Base-by-base conservation (phyloP, 257 asterid genomes). In the Nicotiana undulata region DNA sequence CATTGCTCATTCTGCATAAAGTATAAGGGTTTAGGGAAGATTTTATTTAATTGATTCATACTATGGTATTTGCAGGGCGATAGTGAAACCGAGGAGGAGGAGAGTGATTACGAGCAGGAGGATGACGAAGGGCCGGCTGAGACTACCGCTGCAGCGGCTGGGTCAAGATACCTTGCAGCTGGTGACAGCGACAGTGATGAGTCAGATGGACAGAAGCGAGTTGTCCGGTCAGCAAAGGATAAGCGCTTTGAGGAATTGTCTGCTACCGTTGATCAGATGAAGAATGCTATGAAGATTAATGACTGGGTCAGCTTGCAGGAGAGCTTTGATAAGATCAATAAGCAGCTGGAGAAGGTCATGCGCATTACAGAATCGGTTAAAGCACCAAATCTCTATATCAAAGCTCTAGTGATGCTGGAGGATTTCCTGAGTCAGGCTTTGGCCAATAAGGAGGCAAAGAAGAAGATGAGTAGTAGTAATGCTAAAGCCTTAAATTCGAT, bases 391-490 rank as follows among this genome's bases (percentile, higher is more conserved):
- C 87, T 90, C 9, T 96, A 96, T 81, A 85, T 96, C n/a, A 96
- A 91, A 88, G 96, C 98, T 81, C 96, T 96, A 24, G 97, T 96
- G 66, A 91, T 86, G 95, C 67, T 96, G 86, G 98, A 94, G 86
- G 98, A 96, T 79, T 90, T 89, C 85, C 78, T 95, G 88, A 92
- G 89, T 63, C 92, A 91, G 90, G 89, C 98, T 17, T 67, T 89
- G 84, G 94, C 97, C 65, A 95, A 92, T 77, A 95, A 95, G 90
- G 99, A 96, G 87, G 96, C 97, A 0, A 96, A 93, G 91, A 96
- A 96, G 91, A 96, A 93, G 88, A 96, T 96, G 99, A 96, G 98
- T 79, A 91, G 91, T 52, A 96, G 96, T 79, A 96, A 96, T 86
- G 97, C 99, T 1, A 94, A 93, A 90, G 99, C 96, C 63, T 81